These are phyloP conservation scores for Ehretia macrophylla DNA, from an alignment of 257 asterid genomes.

Conservation along the genomic window DNA sequence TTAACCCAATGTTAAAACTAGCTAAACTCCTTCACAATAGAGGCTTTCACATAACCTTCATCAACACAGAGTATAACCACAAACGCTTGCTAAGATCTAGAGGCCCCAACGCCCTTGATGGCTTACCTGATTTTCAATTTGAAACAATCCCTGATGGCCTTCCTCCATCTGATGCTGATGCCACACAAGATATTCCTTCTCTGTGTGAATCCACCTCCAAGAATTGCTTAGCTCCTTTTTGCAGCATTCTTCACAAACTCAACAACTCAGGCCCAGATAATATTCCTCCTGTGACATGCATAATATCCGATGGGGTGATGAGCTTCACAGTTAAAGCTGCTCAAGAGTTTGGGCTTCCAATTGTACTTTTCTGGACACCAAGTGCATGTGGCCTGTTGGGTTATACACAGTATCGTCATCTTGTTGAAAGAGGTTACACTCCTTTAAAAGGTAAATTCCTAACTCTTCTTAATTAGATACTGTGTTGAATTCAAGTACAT, in stretches of 20 bases:
- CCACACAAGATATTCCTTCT: constrained; percentile 29
- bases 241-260: constrained; percentile 31
- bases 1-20: constrained; percentile 23
- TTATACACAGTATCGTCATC: constrained; percentile 27
- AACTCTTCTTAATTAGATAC: too few species aligned
- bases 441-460: constrained; percentile 41
- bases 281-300: constrained; percentile 47
- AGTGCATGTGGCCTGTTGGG: constrained; percentile 49
- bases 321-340: too few species aligned
- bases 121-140: constrained; percentile 14
- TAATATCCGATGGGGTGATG: constrained; percentile 51
- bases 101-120: constrained; percentile 15
- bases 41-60: constrained; percentile 29
- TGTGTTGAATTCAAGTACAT: too few species aligned
- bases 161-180: constrained; percentile 22
- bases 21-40: constrained; percentile 20
- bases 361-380: constrained; percentile 40
- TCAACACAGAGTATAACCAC: constrained; percentile 28
- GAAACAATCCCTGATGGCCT: constrained; percentile 29
- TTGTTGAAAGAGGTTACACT: constrained; percentile 32
- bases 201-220: constrained; percentile 33
- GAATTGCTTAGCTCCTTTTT: constrained; percentile 43
- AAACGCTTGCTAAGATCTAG: constrained; percentile 20
- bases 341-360: too few species aligned
- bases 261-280: not conserved